These are phyloP conservation scores for Sporothrix protearum DNA, from an alignment of 2,329 filamentous ascomycete species.

Conservation along the genomic window DNA sequence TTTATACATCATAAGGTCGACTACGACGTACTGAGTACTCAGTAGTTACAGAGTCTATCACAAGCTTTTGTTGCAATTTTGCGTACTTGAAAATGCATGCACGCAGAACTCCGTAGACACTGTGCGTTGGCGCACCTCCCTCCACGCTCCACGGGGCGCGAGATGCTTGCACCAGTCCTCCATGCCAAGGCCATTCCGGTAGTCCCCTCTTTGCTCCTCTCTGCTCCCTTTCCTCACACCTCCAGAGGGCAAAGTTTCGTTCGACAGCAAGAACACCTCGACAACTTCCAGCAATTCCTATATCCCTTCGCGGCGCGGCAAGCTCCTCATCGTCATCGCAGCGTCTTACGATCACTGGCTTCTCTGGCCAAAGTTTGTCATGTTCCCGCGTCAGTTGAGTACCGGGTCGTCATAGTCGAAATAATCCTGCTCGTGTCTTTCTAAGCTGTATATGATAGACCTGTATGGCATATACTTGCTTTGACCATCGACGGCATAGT, in stretches of 20 bases:
- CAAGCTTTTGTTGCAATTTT: no score
- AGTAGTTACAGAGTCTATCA: no score
- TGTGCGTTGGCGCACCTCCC: not conserved
- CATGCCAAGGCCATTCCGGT: no score
- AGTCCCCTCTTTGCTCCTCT: not conserved
- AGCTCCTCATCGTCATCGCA: not conserved
- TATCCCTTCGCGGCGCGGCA: no score
- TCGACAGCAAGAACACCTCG: conserved; percentile 15
- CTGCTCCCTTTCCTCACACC: conserved; percentile 18
- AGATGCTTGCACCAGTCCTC: no score
- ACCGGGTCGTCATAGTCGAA: no score
- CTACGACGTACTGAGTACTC: no score
- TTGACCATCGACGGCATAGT: not conserved
- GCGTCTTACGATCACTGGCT: not conserved
- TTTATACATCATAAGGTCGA: no score
- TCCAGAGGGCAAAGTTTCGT: conserved; percentile 26
- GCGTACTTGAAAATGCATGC: no score
- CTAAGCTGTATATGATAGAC: not conserved
- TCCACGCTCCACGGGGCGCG: not conserved
- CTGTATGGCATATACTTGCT: no score
- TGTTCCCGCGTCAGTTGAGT: no score
- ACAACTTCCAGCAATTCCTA: not conserved
- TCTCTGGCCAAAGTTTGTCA: not conserved
- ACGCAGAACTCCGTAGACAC: not conserved
- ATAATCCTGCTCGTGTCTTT: not conserved